These are phyloP conservation scores for Penicillium sp. DNA, from an alignment of 2,329 filamentous ascomycete species.

Conservation along the genomic window DNA sequence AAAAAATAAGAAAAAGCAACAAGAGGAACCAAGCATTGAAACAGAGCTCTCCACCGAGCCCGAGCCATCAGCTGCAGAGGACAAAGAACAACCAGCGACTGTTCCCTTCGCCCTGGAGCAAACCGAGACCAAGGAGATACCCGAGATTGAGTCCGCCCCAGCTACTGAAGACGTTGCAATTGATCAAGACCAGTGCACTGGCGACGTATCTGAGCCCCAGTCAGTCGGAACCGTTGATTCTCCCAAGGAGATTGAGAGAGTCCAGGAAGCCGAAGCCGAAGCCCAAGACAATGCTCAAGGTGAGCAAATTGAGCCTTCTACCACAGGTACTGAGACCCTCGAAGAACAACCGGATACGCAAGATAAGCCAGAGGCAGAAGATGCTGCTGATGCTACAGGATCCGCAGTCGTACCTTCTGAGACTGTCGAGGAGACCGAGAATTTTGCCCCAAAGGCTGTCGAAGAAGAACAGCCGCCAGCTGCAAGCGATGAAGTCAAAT, in stretches of 20 bases:
- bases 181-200: neutral
- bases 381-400: neutral
- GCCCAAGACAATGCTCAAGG: neutral
- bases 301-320: neutral
- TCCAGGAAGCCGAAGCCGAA: neutral
- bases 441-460: neutral
- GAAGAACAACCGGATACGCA: neutral
- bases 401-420: neutral
- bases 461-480: neutral
- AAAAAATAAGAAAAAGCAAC: conserved; percentile 19
- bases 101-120: conserved; percentile 2
- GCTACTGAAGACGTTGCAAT: conserved; percentile 2
- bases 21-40: conserved; percentile 3
- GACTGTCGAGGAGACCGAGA: neutral
- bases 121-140: neutral
- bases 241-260: conserved; percentile 1
- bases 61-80: conserved; percentile 6
- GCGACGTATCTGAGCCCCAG: neutral
- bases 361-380: neutral
- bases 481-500: neutral
- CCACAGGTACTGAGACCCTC: neutral
- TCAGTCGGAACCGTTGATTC: neutral
- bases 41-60: conserved; percentile 2
- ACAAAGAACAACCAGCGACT: conserved; percentile 18
- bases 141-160: conserved; percentile 4